Conservation (phyloP, 78 protist species). For the Goniomonas avonlea region DNA sequence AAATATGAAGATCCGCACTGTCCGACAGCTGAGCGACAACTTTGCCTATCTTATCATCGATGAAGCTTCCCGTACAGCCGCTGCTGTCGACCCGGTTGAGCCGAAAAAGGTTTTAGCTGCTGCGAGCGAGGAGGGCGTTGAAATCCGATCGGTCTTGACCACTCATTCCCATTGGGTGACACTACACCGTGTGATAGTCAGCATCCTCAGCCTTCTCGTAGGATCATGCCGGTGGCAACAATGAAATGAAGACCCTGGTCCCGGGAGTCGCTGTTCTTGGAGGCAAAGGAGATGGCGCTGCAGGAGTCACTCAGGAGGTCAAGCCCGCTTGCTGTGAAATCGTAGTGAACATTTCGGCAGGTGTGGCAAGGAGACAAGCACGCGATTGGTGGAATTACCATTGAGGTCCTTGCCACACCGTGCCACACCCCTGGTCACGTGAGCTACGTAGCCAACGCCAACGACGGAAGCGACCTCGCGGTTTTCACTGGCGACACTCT, state of each 20-base stretch:
- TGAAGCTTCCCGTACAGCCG: not conserved
- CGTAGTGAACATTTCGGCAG: no score
- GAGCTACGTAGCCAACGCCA: not conserved
- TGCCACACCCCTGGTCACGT: constrained; percentile 28
- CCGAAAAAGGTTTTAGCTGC: not conserved
- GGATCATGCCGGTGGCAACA: constrained; percentile 24
- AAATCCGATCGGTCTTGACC: not conserved
- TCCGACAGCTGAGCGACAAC: constrained; percentile 7
- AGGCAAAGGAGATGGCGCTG: not conserved
- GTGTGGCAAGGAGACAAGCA: not conserved
- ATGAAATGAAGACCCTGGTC: not conserved
- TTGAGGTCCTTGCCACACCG: not conserved
- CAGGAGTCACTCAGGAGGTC: not conserved
- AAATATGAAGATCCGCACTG: no score
- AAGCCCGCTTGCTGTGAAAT: no score
- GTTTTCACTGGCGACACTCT: constrained; percentile 11
- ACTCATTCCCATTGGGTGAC: constrained; percentile 6
- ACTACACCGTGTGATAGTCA: no score
- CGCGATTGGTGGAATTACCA: not conserved
- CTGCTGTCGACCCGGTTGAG: constrained; percentile 11
- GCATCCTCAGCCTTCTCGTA: no score
- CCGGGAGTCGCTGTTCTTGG: not conserved
- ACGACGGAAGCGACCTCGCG: not conserved
- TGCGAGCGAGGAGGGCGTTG: not conserved
- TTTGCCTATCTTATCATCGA: not conserved